Evolutionary conservation across 2,329 filamentous ascomycete genomes (phyloP).

Genomic region (Penicillium hordei): DNA sequence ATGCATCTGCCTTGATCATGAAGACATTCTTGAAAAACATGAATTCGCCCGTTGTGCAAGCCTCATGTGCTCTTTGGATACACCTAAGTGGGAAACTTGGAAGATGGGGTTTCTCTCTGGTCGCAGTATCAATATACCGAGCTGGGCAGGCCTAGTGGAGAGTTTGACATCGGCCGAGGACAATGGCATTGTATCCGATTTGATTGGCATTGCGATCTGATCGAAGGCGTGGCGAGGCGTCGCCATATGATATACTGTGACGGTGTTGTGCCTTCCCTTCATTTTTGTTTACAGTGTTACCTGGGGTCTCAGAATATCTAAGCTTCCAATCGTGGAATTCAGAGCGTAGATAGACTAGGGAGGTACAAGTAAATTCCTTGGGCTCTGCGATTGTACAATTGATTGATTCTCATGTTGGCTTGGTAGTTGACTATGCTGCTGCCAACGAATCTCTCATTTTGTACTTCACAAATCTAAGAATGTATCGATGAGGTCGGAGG

Average conservation of each 20-base stretch:
- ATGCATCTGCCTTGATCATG: slow-evolving; percentile 4
- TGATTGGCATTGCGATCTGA: slow-evolving; percentile 1
- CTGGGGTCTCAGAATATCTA: too few species aligned
- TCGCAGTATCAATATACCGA: background rate
- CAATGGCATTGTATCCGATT: background rate
- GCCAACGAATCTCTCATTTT: background rate
- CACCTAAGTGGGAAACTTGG: slow-evolving; percentile 6
- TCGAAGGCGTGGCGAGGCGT: too few species aligned
- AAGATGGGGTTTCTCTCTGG: slow-evolving; percentile 1
- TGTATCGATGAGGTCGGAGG: slow-evolving; percentile 42
- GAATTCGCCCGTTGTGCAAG: slow-evolving; percentile 3
- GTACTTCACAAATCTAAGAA: slow-evolving; percentile 33
- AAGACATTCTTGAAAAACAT: slow-evolving; percentile 1
- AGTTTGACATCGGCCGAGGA: slow-evolving; percentile 2
- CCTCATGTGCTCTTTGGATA: slow-evolving; percentile 4
- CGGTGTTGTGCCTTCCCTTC: too few species aligned
- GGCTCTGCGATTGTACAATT: background rate
- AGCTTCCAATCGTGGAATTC: too few species aligned
- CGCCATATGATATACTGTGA: too few species aligned
- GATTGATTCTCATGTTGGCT: background rate
- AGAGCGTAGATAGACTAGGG: too few species aligned
- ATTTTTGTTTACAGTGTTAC: too few species aligned
- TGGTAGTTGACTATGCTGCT: background rate
- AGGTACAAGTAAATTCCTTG: too few species aligned
- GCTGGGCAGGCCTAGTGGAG: background rate